Conservation (phyloP, 768 basidiomycete genomes). For the Amanita thiersii region DNA sequence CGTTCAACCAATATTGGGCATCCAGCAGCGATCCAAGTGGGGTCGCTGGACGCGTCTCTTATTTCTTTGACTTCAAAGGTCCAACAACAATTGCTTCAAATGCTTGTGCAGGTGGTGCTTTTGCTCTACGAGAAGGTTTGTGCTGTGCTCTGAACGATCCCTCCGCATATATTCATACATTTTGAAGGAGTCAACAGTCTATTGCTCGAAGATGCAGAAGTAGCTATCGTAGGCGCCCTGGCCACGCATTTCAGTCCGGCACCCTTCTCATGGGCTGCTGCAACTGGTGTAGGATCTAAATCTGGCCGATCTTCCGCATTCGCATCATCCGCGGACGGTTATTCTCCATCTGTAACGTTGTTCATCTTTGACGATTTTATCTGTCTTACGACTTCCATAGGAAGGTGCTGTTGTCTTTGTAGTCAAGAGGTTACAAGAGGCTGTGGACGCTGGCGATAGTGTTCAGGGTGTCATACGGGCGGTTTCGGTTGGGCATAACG, state of each 20-base stretch:
- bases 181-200: neutral
- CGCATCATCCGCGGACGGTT: neutral
- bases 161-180: neutral
- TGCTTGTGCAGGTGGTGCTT: neutral
- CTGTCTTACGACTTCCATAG: too few relatives aligned
- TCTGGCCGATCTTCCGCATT: too few relatives aligned
- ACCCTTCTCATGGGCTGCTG: neutral
- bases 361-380: neutral
- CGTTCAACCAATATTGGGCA: neutral
- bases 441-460: neutral
- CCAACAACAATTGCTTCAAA: neutral
- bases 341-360: neutral
- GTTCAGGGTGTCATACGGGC: neutral
- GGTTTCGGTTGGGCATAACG: neutral
- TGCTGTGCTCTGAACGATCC: too few relatives aligned
- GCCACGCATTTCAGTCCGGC: neutral
- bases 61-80: neutral
- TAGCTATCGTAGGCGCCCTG: neutral
- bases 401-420: neutral
- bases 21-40: neutral
- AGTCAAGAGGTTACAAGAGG: neutral
- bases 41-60: neutral
- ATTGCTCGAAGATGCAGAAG: neutral
- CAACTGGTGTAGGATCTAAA: too few relatives aligned
- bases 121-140: neutral